A percentile compares a stretch with the other conserved stretches of the same genome.
Evolutionary conservation across 371 early-diverging fungal species (phyloP).

Genomic region (Blastocladiella emersonii): DNA sequence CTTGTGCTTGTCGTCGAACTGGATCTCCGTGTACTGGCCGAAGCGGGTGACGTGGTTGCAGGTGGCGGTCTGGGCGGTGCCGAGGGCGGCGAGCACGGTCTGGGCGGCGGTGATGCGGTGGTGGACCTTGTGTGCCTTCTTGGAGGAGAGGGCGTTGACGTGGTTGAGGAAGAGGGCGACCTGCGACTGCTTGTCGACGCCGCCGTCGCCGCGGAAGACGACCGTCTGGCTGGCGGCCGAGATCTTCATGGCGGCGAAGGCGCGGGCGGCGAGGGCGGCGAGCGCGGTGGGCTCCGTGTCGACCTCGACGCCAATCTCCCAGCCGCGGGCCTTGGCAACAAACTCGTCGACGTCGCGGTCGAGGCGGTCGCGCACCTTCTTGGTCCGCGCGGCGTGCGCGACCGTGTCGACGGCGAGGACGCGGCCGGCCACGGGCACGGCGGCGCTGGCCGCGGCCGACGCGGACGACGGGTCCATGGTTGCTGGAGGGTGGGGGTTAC

Average conservation of each 20-base stretch:
- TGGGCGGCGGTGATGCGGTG: constrained; percentile 12
- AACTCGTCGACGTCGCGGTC: background rate
- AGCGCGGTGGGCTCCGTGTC: background rate
- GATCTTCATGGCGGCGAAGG: background rate
- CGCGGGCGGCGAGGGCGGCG: background rate
- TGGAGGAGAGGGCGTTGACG: constrained; percentile 7
- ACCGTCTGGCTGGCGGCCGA: background rate
- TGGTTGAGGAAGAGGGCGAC: constrained; percentile 4
- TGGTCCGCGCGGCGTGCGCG: background rate
- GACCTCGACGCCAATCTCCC: constrained; percentile 3
- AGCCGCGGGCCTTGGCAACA: background rate
- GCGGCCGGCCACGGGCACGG: constrained; percentile 1
- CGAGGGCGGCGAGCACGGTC: constrained; percentile 32
- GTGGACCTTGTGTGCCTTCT: constrained; percentile 13
- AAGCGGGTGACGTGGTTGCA: constrained; percentile 50
- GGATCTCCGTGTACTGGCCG: constrained; percentile 46
- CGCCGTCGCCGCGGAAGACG: background rate
- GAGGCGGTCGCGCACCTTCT: background rate
- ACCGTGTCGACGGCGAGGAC: background rate
- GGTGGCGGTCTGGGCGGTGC: constrained; percentile 42
- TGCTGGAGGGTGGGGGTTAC: too few species aligned
- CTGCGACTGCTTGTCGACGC: constrained; percentile 2
- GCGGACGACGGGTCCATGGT: too few species aligned
- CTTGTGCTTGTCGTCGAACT: constrained; percentile 24
- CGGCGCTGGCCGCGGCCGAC: too few species aligned